Evolutionary conservation across 768 basidiomycete genomes (phyloP).

Genomic region (Boletus huronensis): DNA sequence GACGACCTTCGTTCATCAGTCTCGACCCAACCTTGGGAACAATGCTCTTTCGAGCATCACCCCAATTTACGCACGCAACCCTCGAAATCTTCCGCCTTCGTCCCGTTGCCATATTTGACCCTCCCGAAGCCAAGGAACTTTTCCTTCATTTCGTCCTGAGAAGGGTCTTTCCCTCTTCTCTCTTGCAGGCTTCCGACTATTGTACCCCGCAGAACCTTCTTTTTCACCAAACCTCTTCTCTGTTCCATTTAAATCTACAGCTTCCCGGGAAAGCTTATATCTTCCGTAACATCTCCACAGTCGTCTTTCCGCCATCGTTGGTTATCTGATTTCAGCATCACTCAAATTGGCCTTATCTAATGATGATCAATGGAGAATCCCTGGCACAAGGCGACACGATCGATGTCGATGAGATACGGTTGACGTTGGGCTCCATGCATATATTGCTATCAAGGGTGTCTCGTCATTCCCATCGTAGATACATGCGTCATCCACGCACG

Average conservation of each 20-base stretch:
- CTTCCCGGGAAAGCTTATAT: background rate
- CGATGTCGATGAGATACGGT: background rate
- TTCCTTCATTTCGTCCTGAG: conserved; percentile 6
- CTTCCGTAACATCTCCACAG: conserved; percentile 3
- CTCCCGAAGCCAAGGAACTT: background rate
- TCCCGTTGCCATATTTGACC: conserved; percentile 1
- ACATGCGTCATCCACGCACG: background rate
- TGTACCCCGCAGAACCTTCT: conserved; percentile 7
- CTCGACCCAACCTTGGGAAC: background rate
- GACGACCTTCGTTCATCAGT: background rate
- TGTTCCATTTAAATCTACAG: conserved; percentile 3
- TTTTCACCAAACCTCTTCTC: conserved; percentile 5
- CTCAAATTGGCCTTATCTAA: conserved; percentile 7
- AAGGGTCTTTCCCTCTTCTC: conserved; percentile 6
- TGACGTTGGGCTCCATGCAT: conserved; percentile 1
- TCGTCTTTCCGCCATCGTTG: background rate
- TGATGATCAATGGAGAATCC: conserved; percentile 12
- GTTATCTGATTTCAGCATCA: background rate
- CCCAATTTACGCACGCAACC: background rate
- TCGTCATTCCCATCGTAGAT: conserved; percentile 2
- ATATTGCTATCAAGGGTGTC: background rate
- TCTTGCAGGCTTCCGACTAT: background rate
- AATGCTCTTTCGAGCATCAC: background rate
- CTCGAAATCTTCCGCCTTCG: background rate
- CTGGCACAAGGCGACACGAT: background rate